These are phyloP conservation scores for Amphirosellinia nigrospora DNA, from an alignment of 495 filamentous ascomycete species.

Conservation along the genomic window DNA sequence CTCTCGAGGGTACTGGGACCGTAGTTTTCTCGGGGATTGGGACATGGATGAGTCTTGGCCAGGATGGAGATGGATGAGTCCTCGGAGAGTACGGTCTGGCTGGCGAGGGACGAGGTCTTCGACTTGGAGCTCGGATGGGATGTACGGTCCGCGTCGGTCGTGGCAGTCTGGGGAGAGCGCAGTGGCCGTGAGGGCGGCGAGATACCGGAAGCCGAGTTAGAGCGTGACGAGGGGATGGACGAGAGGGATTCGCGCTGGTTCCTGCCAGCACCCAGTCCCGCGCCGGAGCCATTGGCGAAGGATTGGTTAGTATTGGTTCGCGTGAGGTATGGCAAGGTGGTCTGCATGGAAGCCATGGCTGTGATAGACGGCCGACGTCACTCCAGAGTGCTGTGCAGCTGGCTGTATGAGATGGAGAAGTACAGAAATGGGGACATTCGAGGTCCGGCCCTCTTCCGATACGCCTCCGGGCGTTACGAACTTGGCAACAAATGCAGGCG, in stretches of 20 bases:
- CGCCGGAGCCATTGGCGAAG: conserved; percentile 33
- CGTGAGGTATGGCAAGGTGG: conserved; percentile 34
- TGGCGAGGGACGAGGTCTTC: conserved; percentile 57
- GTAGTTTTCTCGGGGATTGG: conserved; percentile 60
- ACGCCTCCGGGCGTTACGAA: not conserved
- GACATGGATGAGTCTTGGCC: conserved; percentile 49
- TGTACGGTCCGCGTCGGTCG: conserved; percentile 53
- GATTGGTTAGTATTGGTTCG: conserved; percentile 41
- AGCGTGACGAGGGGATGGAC: conserved; percentile 64
- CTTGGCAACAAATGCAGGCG: not conserved
- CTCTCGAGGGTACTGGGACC: conserved; percentile 86
- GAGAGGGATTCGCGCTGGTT: conserved; percentile 56
- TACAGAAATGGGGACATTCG: no score
- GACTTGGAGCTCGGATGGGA: conserved; percentile 62
- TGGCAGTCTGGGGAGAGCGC: conserved; percentile 60
- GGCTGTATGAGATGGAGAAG: not conserved
- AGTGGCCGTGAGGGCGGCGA: conserved; percentile 54
- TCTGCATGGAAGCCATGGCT: conserved; percentile 32
- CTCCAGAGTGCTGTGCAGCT: not conserved
- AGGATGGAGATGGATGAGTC: conserved; percentile 59
- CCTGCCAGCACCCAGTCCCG: conserved; percentile 12
- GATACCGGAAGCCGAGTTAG: conserved; percentile 54
- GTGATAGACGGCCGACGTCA: not conserved
- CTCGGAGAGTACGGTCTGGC: conserved; percentile 50
- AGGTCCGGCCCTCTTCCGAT: not conserved